Evolutionary conservation across 306 rosid genomes (phyloP), one percentile per base, ranked within the genome.

Genomic region (Sophora flavescens): DNA sequence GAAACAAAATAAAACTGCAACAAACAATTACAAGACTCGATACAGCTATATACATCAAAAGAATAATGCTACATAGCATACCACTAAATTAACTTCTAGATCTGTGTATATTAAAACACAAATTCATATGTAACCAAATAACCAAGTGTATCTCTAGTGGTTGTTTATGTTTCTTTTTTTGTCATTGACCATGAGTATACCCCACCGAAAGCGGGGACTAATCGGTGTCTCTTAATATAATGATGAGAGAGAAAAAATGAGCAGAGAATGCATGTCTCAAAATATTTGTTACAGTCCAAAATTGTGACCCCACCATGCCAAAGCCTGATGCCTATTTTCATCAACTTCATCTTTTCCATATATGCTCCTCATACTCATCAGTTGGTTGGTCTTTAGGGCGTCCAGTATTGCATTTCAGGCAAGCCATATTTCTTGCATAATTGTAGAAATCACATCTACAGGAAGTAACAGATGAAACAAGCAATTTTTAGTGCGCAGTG

Each of bases 401-500:
- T 35, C 84, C 47, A 60, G 82, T 58, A 53, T 88, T 77, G 83
- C 98, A 91, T 83, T 86, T 91, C 77, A 84, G 69, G 86, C 96
- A 93, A 14, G 15, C 52, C 45, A 1, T 65, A 81, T 92, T 89
- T 75, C 67, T 82, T 17, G 82, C 64, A 48, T 78, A 96, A 54
- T 96, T 96, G 60, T 83, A 44, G 86, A 86, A 89, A 81, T 84
- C 86, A 79, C 99, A 92, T 52, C 98, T 95, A 50, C 88, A 83
- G 2, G 12, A 76, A 5, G 5, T 57, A 77, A 68, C 68, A 35
- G 33, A 70, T 44, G 77, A 54, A 42, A 32, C 6, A 67, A 56
- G 12, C 58, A 53, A 30, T 15, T 15, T 10, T 11, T 12, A 15
- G 0, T 1, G 2, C 9, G 36, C 15, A 7, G 0, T 18, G 15